Evolutionary conservation across 2,329 filamentous ascomycete species (phyloP), one percentile per base, ranked within the genome.

Genomic region (Alternaria sp.): DNA sequence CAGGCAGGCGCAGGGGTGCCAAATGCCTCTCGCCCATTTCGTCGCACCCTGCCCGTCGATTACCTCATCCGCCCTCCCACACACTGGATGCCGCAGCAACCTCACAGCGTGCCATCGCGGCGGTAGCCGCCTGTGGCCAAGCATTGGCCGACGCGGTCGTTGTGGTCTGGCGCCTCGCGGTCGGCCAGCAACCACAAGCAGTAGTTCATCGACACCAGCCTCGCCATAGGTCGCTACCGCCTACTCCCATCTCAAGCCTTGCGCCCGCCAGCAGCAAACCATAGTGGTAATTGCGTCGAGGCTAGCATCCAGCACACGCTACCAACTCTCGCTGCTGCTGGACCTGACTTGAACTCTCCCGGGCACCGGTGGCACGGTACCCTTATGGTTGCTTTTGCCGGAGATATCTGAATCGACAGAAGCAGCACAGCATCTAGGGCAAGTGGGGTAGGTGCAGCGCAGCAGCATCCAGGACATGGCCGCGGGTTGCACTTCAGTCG

Each of bases 51-150:
- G 30, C 55, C 36, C 12, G 49, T 57, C 25, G 60, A 72, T 72
- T 73, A 72, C 68, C 70, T 73, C 69, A 72, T 69, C 67, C 56
- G 66, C 66, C 57, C 66, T 65, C 61, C 62, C 68, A 70, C 63
- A 66, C 70, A 44, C 67, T 69, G 59, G 68, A 67, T 61, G 69
- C 69, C 67, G 70, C 73, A 73, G 67, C 67, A 63, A 73, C 61
- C 72, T 77, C 71, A 72, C 74, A 74, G 70, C 62, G 70, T 74
- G 71, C 68, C 74, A 69, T 73, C 58, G 70, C 57, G 59, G 62
- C 57, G 60, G 68, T 63, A 64, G 67, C 67, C 60, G 61, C 56
- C 52, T 25, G 61, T 64, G 67, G 69, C 73, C 64, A 70, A 66
- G 61, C 50, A 51, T 40, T 63, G 65, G 66, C 64, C 61, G 68